A percentile compares a stretch with the other conserved stretches of the same genome.
Evolutionary conservation across 306 rosid species (phyloP).

Genomic region (Cyclanthera cordifolia): DNA sequence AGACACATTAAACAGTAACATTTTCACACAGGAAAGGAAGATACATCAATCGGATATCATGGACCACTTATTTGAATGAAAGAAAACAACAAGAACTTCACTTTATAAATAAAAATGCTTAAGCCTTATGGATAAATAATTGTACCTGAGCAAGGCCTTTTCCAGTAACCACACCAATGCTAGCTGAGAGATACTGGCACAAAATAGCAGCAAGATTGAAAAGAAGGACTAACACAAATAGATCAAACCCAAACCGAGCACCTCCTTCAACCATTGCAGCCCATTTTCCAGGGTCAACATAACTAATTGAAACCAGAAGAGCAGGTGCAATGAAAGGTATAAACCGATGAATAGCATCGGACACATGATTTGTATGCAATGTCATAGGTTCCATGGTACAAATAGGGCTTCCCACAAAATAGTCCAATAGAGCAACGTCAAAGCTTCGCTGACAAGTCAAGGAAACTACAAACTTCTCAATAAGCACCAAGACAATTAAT

Average conservation of each 20-base stretch:
- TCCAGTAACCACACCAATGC: slow-evolving; percentile 65
- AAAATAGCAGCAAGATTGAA: slow-evolving; percentile 81
- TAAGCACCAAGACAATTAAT: slow-evolving; percentile 12
- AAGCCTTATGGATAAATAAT: slow-evolving; percentile 17
- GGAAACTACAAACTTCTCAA: slow-evolving; percentile 22
- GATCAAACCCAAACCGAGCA: slow-evolving; percentile 72
- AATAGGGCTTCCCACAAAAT: slow-evolving; percentile 18
- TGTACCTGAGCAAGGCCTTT: slow-evolving; percentile 86
- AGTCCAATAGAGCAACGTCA: slow-evolving; percentile 15
- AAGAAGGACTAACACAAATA: slow-evolving; percentile 44
- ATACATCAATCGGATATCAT: neutral
- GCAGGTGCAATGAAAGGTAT: slow-evolving; percentile 51
- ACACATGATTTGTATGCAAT: slow-evolving; percentile 21
- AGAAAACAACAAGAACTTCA: slow-evolving; percentile 1
- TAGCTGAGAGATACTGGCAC: slow-evolving; percentile 84
- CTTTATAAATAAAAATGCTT: neutral
- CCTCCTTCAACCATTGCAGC: slow-evolving; percentile 77
- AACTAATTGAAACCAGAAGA: slow-evolving; percentile 69
- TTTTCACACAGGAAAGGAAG: neutral
- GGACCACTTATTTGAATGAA: slow-evolving; percentile 1
- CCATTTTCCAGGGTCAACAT: slow-evolving; percentile 98
- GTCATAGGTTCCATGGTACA: slow-evolving; percentile 42
- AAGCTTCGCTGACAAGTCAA: slow-evolving; percentile 19
- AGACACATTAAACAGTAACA: neutral
- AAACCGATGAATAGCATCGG: slow-evolving; percentile 30